Evolutionary conservation across 768 basidiomycete genomes (phyloP), one percentile per base, ranked within the genome.

Genomic region (Tricholoma furcatifolium): DNA sequence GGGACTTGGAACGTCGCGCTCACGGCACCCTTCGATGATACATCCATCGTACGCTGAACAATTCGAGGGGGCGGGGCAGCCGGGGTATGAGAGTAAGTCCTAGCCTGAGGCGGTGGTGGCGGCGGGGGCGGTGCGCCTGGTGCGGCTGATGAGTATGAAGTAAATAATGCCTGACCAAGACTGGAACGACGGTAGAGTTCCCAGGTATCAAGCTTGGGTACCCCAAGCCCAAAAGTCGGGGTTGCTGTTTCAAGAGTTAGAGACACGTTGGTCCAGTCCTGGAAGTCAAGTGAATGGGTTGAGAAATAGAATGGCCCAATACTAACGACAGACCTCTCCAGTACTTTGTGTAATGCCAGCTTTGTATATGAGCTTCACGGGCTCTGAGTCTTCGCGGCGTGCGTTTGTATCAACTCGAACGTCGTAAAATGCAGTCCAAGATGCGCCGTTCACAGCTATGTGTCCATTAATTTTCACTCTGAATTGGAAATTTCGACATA

Each of bases 181-280:
- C n/a, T n/a, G n/a, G n/a, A n/a, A n/a, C n/a, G n/a, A n/a, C n/a
- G n/a, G n/a, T n/a, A 68, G 4, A 78, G 58, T 10, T 61, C 70
- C 73, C 75, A 78, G 0, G 72, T 67, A 2, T 60, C 41, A 1
- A 79, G 70, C 4, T 51, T 54, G 2, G 76, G 75, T 3, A 75
- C 61, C 1, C 53, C 60, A 17, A 73, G 47, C 5, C 74, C 74
- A 45, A 74, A 76, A 0, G 76, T 73, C 0, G 75, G 75, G 2
- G 69, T 64, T 1, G 73, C 69, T 0, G 77, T 80, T 58, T 78
- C 75, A 8, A 79, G 70, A 1, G 68, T 71, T 2, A 78, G 59
- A 2, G 71, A 65, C 2, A 76, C 70, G 50, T 78, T 70, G 0
- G 61, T 61, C 76, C 76, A 80, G 40, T 70, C 66, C 73, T 78